These are phyloP conservation scores for Chlorella sp. DNA, from an alignment of 139 green algal genomes.

Conservation along the genomic window DNA sequence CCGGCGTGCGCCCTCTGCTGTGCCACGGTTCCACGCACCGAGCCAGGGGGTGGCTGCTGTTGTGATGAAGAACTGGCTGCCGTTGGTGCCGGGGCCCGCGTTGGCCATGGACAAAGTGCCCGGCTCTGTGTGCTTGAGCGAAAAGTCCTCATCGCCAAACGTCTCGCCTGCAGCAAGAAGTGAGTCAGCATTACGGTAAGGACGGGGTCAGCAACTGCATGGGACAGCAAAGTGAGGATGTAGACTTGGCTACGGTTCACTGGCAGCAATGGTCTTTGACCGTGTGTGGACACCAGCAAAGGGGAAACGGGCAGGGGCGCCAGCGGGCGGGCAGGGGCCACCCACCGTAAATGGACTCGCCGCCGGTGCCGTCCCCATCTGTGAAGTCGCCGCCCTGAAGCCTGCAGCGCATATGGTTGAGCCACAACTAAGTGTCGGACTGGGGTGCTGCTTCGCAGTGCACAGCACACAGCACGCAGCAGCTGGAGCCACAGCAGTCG, in stretches of 20 bases:
- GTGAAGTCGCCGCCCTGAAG: slow-evolving; percentile 72
- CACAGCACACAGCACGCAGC: too few species aligned
- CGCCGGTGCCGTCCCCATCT: slow-evolving; percentile 76
- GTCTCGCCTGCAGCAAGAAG: slow-evolving; percentile 8
- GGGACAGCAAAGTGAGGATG: background rate
- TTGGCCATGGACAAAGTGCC: slow-evolving; percentile 66
- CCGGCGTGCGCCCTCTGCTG: too few species aligned
- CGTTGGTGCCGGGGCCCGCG: slow-evolving; percentile 70
- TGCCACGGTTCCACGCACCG: slow-evolving; percentile 31
- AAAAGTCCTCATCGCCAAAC: slow-evolving; percentile 60
- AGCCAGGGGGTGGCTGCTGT: slow-evolving; percentile 70
- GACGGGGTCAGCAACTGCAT: background rate
- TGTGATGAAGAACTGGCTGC: slow-evolving; percentile 76
- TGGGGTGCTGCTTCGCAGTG: too few species aligned
- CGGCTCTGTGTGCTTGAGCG: slow-evolving; percentile 51
- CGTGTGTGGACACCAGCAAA: background rate
- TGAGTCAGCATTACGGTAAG: background rate
- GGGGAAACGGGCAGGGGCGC: background rate
- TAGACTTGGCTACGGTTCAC: background rate
- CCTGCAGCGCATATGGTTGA: background rate
- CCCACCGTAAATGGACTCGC: slow-evolving; percentile 75
- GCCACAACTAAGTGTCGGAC: background rate
- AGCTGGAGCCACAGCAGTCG: background rate
- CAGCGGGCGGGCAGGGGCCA: background rate
- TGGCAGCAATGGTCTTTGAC: background rate